Base-by-base conservation (phyloP, 805 yeast genomes). In the Nakazawaea populi region DNA sequence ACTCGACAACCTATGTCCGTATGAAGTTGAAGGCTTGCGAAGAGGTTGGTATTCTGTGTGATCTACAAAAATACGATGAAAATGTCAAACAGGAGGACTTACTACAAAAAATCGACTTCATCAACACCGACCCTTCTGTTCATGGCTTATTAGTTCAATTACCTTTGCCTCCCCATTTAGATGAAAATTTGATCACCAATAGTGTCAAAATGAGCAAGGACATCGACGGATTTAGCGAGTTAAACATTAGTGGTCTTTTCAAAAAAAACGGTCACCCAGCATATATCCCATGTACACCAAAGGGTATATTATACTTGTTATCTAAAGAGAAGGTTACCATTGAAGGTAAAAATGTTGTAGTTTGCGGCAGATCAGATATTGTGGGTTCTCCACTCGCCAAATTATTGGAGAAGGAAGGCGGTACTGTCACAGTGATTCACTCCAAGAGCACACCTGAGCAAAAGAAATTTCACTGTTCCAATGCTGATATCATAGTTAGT, bases 341-440 rank as follows among this genome's bases (percentile, higher is more conserved):
- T 44, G 63, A 70, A 34, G 94, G 94, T 55, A 77, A 83, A 54
- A 76, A 80, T 60, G 92, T 91, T n/a, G 94, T 87, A 41, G 90
- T 87, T 27, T 70, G 87, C 55, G 96, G 96, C 46, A 78, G 96
- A 69, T 85, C 91, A 38, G 92, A 87, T 67, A 87, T 87, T 57
- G 96, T 87, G 32, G 96, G 96, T 54, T 79, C 83, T 49, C 96
- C 96, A 40, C 80, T 87, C 52, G 82, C 92, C 42, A 77, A 83
- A 36, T 71, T 87, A 64, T 72, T 87, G 60, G 83, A 80, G 60
- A 80, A 82, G 64, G 79, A 79, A 56, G 77, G 87, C 63, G 89
- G 92, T 48, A 85, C 88, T 18, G 94, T 87, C 42, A 85, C 94
- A 11, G 71, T 78, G 45, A 80, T 88, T 62, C 95, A 87, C 67